Percentiles rank a stretch among this genome's conserved stretches.
Evolutionary conservation across 225 moss, liverwort and hornwort genomes (phyloP).

Genomic region (Takakia lepidozioides): DNA sequence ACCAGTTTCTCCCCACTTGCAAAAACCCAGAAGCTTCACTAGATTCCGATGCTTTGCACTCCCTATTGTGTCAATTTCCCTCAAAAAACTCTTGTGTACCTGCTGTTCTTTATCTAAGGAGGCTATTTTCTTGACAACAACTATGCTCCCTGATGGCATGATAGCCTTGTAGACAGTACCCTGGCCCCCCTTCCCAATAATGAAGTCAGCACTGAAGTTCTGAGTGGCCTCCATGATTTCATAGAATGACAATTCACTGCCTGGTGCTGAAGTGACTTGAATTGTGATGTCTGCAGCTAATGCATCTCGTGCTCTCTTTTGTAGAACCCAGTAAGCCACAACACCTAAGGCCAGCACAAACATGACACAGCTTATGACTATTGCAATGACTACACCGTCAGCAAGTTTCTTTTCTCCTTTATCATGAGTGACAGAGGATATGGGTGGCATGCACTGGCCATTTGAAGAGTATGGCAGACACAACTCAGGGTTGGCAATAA

Average conservation of each 20-base stretch:
- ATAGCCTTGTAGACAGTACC: constrained; percentile 7
- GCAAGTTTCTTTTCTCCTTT: constrained; percentile 3
- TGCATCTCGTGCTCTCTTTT: constrained; percentile 11
- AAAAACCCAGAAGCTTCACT: constrained; percentile 9
- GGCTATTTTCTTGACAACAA: neutral
- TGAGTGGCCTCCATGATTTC: constrained; percentile 11
- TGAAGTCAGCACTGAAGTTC: constrained; percentile 5
- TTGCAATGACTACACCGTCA: constrained; percentile 28
- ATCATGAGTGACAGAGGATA: neutral
- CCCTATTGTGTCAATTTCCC: constrained; percentile 11
- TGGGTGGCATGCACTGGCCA: constrained; percentile 14
- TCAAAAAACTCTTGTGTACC: constrained; percentile 3
- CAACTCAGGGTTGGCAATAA: constrained; percentile 43
- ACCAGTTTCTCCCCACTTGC: constrained; percentile 6
- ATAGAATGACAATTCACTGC: constrained; percentile 9
- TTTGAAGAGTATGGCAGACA: constrained; percentile 30
- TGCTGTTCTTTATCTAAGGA: neutral
- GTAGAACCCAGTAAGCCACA: constrained; percentile 22
- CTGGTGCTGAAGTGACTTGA: constrained; percentile 28
- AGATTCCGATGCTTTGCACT: constrained; percentile 11
- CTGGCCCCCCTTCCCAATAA: constrained; percentile 7
- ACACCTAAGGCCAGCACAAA: constrained; percentile 17
- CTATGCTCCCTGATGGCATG: neutral
- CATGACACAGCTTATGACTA: constrained; percentile 30
- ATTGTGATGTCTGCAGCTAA: constrained; percentile 23